Percentiles rank a stretch among this genome's conserved stretches.
These are phyloP conservation scores for Ceratobasidium sp. DNA, from an alignment of 1,284 basidiomycete genomes.

Conservation along the genomic window DNA sequence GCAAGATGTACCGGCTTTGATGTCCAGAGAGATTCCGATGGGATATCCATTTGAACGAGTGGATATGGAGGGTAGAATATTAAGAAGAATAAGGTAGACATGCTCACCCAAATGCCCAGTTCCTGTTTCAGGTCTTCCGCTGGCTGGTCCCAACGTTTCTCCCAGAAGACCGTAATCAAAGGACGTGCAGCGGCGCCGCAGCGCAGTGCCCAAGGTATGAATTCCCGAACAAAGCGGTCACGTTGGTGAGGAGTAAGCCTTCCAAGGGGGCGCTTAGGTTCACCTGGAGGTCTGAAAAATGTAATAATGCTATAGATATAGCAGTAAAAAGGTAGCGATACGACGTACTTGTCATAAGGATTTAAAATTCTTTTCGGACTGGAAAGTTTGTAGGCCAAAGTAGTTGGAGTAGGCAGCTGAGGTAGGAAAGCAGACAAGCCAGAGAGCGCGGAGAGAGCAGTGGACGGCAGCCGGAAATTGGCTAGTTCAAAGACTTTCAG, in stretches of 20 bases:
- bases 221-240: conserved; percentile 74
- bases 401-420: conserved; percentile 52
- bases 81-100: background rate
- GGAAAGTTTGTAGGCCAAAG: conserved; percentile 28
- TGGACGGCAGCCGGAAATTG: conserved; percentile 91
- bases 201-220: conserved; percentile 89
- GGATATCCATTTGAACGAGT: background rate
- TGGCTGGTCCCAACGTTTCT: conserved; percentile 89
- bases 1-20: no score
- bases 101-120: conserved; percentile 75
- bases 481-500: conserved; percentile 96
- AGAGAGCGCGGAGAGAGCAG: conserved; percentile 82
- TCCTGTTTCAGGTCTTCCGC: conserved; percentile 82
- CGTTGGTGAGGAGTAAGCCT: conserved; percentile 66
- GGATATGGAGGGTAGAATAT: conserved; percentile 61
- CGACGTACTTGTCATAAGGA: conserved; percentile 26
- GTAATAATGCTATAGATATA: conserved; percentile 27
- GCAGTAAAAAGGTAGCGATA: conserved; percentile 27
- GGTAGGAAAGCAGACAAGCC: conserved; percentile 53
- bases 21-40: no score
- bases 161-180: conserved; percentile 95
- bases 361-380: conserved; percentile 23
- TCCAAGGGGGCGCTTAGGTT: conserved; percentile 59
- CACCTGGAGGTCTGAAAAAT: conserved; percentile 36
- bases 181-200: conserved; percentile 79